A percentile compares a stretch with the other conserved stretches of the same genome.
Conservation (phyloP, 345 rosid species). For the Syzygium grande region DNA sequence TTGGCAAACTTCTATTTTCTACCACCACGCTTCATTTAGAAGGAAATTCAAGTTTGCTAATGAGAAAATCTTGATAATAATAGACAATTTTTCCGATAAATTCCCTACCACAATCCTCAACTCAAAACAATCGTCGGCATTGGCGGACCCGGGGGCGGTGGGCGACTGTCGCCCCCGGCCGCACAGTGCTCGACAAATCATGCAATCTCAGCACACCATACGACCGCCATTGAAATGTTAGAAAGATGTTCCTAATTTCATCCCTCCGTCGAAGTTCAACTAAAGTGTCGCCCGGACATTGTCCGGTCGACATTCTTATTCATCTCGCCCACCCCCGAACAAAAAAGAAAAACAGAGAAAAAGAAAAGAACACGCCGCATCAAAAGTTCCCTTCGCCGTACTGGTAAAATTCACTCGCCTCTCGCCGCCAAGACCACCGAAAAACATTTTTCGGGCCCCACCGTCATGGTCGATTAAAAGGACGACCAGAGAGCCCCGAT, state of each 20-base stretch:
- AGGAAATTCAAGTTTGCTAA: not conserved
- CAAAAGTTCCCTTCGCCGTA: not conserved
- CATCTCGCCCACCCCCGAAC: not conserved
- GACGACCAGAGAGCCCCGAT: not conserved
- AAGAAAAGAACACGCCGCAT: not conserved
- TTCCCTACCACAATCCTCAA: not conserved
- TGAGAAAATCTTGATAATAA: not conserved
- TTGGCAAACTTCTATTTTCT: not conserved
- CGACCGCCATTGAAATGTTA: not conserved
- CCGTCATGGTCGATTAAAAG: not conserved
- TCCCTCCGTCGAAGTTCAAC: not conserved
- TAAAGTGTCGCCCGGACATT: not conserved
- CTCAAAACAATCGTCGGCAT: not conserved
- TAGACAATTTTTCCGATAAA: not conserved
- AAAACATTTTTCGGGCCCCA: too few relatives aligned
- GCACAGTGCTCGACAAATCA: not conserved
- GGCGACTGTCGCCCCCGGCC: not conserved
- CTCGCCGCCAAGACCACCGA: fast-evolving
- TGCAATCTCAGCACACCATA: not conserved
- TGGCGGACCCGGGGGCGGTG: not conserved
- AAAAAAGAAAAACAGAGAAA: not conserved
- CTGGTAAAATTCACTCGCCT: not conserved
- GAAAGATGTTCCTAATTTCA: not conserved
- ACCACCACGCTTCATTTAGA: not conserved
- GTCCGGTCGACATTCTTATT: not conserved